Percentiles rank a stretch among this genome's conserved stretches.
Evolutionary conservation across 495 filamentous ascomycete species (phyloP).

Genomic region (Neurospora sp.): DNA sequence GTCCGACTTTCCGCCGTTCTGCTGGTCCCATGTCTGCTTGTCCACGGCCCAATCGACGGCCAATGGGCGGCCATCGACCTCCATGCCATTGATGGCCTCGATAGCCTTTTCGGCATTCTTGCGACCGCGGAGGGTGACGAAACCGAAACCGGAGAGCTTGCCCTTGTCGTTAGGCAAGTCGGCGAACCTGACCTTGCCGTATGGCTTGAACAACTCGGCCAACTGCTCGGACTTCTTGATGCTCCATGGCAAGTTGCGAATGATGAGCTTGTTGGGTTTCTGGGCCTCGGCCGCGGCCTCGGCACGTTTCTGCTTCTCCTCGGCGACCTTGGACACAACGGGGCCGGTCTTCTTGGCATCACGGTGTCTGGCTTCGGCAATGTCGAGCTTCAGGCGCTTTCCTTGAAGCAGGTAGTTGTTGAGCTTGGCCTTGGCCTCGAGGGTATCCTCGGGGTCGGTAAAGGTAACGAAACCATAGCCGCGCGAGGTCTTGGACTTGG

Average conservation of each 20-base stretch:
- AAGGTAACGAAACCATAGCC: slow-evolving; percentile 97
- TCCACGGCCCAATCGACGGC: slow-evolving; percentile 97
- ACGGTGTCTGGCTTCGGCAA: slow-evolving; percentile 77
- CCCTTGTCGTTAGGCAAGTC: slow-evolving; percentile 67
- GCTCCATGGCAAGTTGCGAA: slow-evolving; percentile 93
- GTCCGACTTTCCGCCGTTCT: slow-evolving; percentile 32
- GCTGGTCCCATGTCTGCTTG: slow-evolving; percentile 70
- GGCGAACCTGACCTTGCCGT: slow-evolving; percentile 77
- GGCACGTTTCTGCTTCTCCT: slow-evolving; percentile 49
- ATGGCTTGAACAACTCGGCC: slow-evolving; percentile 64
- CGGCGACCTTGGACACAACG: slow-evolving; percentile 16
- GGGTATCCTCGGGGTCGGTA: slow-evolving; percentile 82
- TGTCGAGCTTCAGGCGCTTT: slow-evolving; percentile 71
- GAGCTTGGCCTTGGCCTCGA: slow-evolving; percentile 66
- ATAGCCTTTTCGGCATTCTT: slow-evolving; percentile 91
- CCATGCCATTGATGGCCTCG: slow-evolving; percentile 74
- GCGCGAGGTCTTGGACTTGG: slow-evolving; percentile 69
- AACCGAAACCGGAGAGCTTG: slow-evolving; percentile 79
- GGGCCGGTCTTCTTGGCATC: slow-evolving; percentile 38
- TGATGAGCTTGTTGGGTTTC: slow-evolving; percentile 74
- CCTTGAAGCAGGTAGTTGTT: slow-evolving; percentile 64
- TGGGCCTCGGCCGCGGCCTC: slow-evolving; percentile 42
- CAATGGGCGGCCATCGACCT: slow-evolving; percentile 73
- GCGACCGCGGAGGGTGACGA: slow-evolving; percentile 75
- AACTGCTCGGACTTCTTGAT: slow-evolving; percentile 79